Percentiles rank a stretch among this genome's conserved stretches.
Conservation (phyloP, 768 basidiomycete genomes). For the Suillus clintonianus region DNA sequence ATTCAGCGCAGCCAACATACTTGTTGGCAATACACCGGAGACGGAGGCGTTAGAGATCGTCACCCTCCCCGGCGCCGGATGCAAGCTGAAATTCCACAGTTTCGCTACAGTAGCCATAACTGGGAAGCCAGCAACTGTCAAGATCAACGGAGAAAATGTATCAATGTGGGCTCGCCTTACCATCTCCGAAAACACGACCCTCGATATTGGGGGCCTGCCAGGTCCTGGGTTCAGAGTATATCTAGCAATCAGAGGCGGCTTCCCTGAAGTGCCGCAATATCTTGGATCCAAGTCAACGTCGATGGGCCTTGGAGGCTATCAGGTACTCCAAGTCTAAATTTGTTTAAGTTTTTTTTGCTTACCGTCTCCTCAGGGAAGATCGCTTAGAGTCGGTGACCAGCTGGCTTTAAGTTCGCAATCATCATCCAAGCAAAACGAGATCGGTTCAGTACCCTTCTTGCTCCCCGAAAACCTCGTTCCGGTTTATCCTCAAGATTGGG, state of each 20-base stretch:
- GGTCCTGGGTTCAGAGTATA: slow-evolving; percentile 54
- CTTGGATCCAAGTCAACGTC: slow-evolving; percentile 69
- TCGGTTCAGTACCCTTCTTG: background rate
- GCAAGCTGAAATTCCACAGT: slow-evolving; percentile 52
- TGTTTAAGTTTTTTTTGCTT: slow-evolving; percentile 4
- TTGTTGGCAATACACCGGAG: slow-evolving; percentile 52
- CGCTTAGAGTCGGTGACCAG: slow-evolving; percentile 52
- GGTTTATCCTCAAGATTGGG: slow-evolving; percentile 49
- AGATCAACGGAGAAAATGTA: slow-evolving; percentile 39
- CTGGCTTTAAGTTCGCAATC: slow-evolving; percentile 41
- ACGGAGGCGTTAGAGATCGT: slow-evolving; percentile 61
- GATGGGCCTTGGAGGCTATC: slow-evolving; percentile 62
- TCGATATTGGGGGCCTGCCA: slow-evolving; percentile 38
- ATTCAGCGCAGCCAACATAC: slow-evolving; percentile 55
- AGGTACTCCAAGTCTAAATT: slow-evolving; percentile 33
- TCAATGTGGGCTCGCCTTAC: slow-evolving; percentile 52
- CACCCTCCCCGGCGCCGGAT: slow-evolving; percentile 43
- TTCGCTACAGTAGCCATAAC: slow-evolving; percentile 55
- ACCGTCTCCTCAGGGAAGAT: slow-evolving; percentile 43
- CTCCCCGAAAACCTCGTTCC: slow-evolving; percentile 40
- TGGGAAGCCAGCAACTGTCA: slow-evolving; percentile 47
- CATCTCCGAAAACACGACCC: slow-evolving; percentile 44
- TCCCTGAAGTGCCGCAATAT: slow-evolving; percentile 56
- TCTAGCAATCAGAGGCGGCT: slow-evolving; percentile 58
- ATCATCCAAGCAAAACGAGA: slow-evolving; percentile 20